Conservation (phyloP, 1,139 yeast species). For the Suhomyces ambrosiae region DNA sequence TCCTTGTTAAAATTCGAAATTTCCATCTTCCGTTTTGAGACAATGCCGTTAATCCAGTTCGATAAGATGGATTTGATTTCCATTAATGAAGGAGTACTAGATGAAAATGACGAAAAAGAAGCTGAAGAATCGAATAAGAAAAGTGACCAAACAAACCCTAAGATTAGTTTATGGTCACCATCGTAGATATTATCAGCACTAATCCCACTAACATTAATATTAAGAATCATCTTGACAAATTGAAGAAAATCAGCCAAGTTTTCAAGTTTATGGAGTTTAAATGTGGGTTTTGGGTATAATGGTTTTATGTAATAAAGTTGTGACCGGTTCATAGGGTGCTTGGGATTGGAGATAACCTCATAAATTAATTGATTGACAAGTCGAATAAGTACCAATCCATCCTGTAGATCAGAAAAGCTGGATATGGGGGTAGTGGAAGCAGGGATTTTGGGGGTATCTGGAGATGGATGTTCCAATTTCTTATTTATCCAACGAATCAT, state of each 20-base stretch:
- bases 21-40: constrained; percentile 22
- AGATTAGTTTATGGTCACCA: constrained; percentile 61
- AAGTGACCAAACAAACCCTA: constrained; percentile 68
- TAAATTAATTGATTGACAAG: constrained; percentile 37
- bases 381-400: constrained; percentile 43
- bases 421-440: constrained; percentile 17
- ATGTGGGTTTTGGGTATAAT: constrained; percentile 47
- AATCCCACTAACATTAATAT: constrained; percentile 55
- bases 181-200: constrained; percentile 72
- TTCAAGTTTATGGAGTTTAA: constrained; percentile 63
- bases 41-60: constrained; percentile 36
- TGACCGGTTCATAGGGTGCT: constrained; percentile 18
- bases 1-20: constrained; percentile 39
- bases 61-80: constrained; percentile 38
- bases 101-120: constrained; percentile 32
- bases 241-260: constrained; percentile 60
- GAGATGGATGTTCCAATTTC: constrained; percentile 28
- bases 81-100: constrained; percentile 35
- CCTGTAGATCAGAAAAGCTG: constrained; percentile 35
- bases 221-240: constrained; percentile 52
- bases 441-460: constrained; percentile 30
- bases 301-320: constrained; percentile 35
- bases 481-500: constrained; percentile 51
- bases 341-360: constrained; percentile 21
- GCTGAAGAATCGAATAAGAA: constrained; percentile 56